Evolutionary conservation across 148 eudicot genomes (phyloP), one percentile per base, ranked within the genome.

Genomic region (Cornus suecica): DNA sequence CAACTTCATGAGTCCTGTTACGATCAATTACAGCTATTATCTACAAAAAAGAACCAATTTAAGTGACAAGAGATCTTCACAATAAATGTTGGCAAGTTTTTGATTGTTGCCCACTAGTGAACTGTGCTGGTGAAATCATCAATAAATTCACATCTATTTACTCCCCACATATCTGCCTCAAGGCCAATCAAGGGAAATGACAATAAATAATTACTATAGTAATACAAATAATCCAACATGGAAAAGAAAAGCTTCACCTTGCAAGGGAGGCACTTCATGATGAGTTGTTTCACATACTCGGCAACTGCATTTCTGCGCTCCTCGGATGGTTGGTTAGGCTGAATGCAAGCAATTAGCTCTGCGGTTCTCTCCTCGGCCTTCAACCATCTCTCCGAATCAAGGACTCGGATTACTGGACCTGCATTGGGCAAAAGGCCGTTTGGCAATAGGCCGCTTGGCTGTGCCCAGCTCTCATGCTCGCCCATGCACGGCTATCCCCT

Each of bases 341-440:
- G 95, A 78, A 94, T 92, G 76, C 84, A 81, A 64, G 81, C 85
- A 75, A 94, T 90, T 74, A 94, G 93, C 78, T 90, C 92, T 0
- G 90, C 91, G 25, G 92, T 89, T 77, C 91, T 87, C 70, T 88
- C 88, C 80, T 94, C 98, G 2, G 97, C 97, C 80, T 54, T 89
- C 27, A 70, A 68, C 97, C 95, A 92, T 77, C 90, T 83, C 63
- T 80, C 95, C 0, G 78, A 80, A 61, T 90, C 91, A 9, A 92
- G 86, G 23, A 75, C 77, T 60, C 82, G 76, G 54, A 86, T 48
- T 76, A 89, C 79, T 1, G 85, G 85, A 66, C 75, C 81, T 41
- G 86, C 80, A 76, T 84, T 83, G 11, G 85, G 87, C 76, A 90
- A 15, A 37, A 94, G 87, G 74, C 98, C 98, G 69, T 88, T 94